Evolutionary conservation across 805 yeast genomes (phyloP), one percentile per base, ranked within the genome.

Genomic region (Cyberlindnera americana): DNA sequence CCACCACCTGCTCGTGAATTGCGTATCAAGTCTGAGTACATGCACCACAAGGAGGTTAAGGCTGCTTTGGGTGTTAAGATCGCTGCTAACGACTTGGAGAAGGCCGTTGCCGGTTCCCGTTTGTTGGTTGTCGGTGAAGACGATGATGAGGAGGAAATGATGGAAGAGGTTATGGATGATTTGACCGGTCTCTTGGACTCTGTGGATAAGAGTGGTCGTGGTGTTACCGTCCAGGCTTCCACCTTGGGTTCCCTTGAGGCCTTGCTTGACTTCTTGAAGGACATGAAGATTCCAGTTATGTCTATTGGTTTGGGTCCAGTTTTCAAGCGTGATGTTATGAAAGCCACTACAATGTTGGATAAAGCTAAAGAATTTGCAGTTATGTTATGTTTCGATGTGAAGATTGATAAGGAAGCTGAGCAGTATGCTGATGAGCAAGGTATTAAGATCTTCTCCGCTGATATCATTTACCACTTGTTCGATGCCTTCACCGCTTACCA

Each of bases 151-250:
- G 99, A 93, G 46, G 98, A 91, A 43, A 59, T 93, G 56, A 83
- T 85, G 95, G 98, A 93, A 62, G 97, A 91, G 43, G 97, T 93
- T 42, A 95, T 93, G 99, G 97, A 91, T 57, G 99, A 93, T 64
- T 73, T 93, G 62, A 88, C 97, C 30, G 96, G 96, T 31, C 72
- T 93, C 53, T 74, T 93, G 54, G 97, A 90, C 63, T 84, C 95
- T 47, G 96, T 93, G 47, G 99, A 95, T 66, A 80, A 85, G 49
- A 75, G 90, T 33, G 99, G 99, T 58, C 80, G 78, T 61, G 99
- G 99, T 78, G 99, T 93, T 40, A 87, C 89, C 54, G 99, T 93
- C 33, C 99, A 93, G 70, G 97, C 99, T 1, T 89, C 97, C 6
- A 93, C 99, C 16, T 77, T 93, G 59, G 99, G 99, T 75, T 90